These are phyloP conservation scores for Pascua guehoae DNA, from an alignment of 1,284 basidiomycete species.

Conservation along the genomic window DNA sequence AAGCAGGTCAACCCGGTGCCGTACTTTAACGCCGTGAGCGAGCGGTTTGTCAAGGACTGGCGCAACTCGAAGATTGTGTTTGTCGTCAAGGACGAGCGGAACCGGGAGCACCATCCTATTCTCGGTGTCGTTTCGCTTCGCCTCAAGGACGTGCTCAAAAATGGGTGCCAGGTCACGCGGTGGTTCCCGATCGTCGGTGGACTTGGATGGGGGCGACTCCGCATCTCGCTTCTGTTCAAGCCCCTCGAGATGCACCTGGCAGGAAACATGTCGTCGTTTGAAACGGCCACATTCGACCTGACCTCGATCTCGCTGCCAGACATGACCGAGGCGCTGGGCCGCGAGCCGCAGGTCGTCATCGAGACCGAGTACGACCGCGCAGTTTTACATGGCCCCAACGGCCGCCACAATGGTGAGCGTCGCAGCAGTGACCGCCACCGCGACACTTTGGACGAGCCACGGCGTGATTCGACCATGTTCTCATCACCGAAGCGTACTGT, in stretches of 20 bases:
- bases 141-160: constrained; percentile 31
- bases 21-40: constrained; percentile 53
- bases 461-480: too few relatives aligned
- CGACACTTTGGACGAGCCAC: too few relatives aligned
- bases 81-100: constrained; percentile 49
- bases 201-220: constrained; percentile 45
- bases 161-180: constrained; percentile 37
- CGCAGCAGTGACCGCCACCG: too few relatives aligned
- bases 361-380: constrained; percentile 37
- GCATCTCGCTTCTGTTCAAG: constrained; percentile 49
- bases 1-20: constrained; percentile 50
- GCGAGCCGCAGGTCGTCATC: constrained; percentile 27
- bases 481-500: too few relatives aligned
- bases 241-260: constrained; percentile 46
- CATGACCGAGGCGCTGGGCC: constrained; percentile 14
- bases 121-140: constrained; percentile 38
- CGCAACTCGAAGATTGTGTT: constrained; percentile 47
- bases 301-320: constrained; percentile 15
- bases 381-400: neutral
- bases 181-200: constrained; percentile 47
- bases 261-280: constrained; percentile 37
- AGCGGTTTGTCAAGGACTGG: constrained; percentile 53
- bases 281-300: constrained; percentile 43
- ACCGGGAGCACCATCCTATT: constrained; percentile 49
- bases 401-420: too few relatives aligned